Evolutionary conservation across 139 green algal species (phyloP).

Genomic region (Desmodesmus armatus): DNA sequence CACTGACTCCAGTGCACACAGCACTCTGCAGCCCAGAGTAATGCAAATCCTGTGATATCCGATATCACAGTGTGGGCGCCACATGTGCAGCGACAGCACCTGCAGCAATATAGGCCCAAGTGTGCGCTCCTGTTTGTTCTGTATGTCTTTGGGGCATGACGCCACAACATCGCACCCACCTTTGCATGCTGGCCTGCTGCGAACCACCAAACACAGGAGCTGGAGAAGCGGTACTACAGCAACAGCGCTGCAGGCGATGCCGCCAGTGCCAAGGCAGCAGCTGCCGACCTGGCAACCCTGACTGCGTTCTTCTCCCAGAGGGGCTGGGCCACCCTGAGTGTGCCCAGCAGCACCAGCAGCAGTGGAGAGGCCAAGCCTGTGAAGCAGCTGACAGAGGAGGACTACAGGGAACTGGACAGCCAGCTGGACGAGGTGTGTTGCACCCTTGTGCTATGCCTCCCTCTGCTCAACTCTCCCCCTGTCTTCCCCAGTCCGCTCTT

Average conservation of each 20-base stretch:
- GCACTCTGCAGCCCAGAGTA: too few species aligned
- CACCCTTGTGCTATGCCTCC: too few species aligned
- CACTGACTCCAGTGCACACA: background rate
- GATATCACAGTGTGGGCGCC: background rate
- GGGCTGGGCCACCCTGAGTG: slow-evolving; percentile 14
- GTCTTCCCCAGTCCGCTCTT: too few species aligned
- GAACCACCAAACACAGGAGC: slow-evolving; percentile 12
- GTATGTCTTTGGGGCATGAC: too few species aligned
- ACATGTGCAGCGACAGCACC: too few species aligned
- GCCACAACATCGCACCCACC: background rate
- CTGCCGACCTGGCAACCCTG: slow-evolving; percentile 16
- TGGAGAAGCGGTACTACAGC: background rate
- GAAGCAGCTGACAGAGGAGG: too few species aligned
- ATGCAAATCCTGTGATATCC: too few species aligned
- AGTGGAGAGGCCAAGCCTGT: too few species aligned
- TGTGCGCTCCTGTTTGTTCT: too few species aligned
- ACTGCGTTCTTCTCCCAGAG: slow-evolving; percentile 14
- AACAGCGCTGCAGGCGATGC: background rate
- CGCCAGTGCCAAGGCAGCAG: slow-evolving; percentile 10
- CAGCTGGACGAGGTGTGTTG: slow-evolving; percentile 34
- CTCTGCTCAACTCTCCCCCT: too few species aligned
- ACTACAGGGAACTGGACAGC: background rate
- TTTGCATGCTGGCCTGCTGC: background rate
- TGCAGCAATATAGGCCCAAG: too few species aligned
- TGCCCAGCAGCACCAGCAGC: slow-evolving; percentile 1